Conservation (phyloP, 495 filamentous ascomycete species). For the Neurospora sp. region DNA sequence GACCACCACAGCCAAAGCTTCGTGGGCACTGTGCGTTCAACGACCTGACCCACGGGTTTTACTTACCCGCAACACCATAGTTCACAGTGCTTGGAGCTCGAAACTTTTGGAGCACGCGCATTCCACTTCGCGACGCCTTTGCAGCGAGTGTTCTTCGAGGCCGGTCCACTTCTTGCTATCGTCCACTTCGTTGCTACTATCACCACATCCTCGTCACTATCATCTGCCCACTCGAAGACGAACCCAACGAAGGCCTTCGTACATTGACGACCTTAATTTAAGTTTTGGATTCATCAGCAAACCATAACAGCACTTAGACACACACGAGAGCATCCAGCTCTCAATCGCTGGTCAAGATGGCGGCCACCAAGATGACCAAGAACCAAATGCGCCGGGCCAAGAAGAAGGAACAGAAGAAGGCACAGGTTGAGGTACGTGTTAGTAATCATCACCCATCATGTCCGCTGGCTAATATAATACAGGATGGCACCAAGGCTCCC, state of each 20-base stretch:
- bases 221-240: not conserved
- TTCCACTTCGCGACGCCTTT: not conserved
- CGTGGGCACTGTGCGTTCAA: no score
- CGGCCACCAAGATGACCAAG: conserved; percentile 59
- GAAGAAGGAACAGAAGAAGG: conserved; percentile 76
- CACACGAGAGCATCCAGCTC: conserved; percentile 10
- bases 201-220: not conserved
- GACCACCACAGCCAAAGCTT: no score
- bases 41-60: no score
- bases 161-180: not conserved
- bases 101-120: not conserved
- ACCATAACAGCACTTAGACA: not conserved
- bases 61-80: no score
- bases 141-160: not conserved
- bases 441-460: not conserved
- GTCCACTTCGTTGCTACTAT: not conserved
- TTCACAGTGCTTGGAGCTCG: not conserved
- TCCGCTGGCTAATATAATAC: conserved; percentile 9
- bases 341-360: conserved; percentile 32
- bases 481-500: conserved; percentile 16
- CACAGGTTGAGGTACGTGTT: conserved; percentile 35
- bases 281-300: not conserved
- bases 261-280: not conserved
- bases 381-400: conserved; percentile 78
- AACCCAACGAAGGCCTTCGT: not conserved